phyloP scores from a whole-genome alignment of 129 eudicot species.

The Gnaphalium uliginosum region DNA sequence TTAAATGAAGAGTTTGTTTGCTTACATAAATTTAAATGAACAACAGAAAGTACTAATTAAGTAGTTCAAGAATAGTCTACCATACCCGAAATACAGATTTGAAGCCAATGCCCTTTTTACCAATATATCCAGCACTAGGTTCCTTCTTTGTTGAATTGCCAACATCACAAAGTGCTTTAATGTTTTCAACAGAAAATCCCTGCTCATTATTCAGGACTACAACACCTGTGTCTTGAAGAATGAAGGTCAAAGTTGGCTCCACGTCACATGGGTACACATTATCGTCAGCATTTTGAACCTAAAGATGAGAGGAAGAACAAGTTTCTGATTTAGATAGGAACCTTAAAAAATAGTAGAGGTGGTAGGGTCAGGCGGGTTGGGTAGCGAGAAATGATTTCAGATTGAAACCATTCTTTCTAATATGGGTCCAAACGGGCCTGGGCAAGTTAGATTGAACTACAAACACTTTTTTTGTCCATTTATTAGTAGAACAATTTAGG shows the following conservation, averaged over 20 bases:
- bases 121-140: conserved; percentile 80
- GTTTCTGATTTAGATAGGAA: background rate
- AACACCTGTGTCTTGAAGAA: conserved; percentile 70
- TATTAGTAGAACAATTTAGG: background rate
- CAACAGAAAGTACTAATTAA: background rate
- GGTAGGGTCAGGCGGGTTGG: background rate
- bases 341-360: background rate
- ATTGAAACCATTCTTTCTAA: background rate
- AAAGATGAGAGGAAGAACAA: conserved; percentile 5
- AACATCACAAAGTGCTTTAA: conserved; percentile 95
- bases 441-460: background rate
- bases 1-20: conserved; percentile 1
- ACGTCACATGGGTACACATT: conserved; percentile 64
- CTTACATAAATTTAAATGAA: background rate
- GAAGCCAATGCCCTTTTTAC: conserved; percentile 98
- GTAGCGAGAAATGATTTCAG: background rate
- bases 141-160: conserved; percentile 94
- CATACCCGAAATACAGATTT: conserved; percentile 96
- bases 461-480: background rate
- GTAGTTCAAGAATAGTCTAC: conserved; percentile 11
- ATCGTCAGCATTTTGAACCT: conserved; percentile 99
- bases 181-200: conserved; percentile 76
- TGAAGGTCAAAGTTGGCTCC: conserved; percentile 83
- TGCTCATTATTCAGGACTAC: conserved; percentile 75
- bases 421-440: background rate